Evolutionary conservation across 1,284 basidiomycete species (phyloP), one percentile per base, ranked within the genome.

Genomic region (Naganishia liquefaciens): DNA sequence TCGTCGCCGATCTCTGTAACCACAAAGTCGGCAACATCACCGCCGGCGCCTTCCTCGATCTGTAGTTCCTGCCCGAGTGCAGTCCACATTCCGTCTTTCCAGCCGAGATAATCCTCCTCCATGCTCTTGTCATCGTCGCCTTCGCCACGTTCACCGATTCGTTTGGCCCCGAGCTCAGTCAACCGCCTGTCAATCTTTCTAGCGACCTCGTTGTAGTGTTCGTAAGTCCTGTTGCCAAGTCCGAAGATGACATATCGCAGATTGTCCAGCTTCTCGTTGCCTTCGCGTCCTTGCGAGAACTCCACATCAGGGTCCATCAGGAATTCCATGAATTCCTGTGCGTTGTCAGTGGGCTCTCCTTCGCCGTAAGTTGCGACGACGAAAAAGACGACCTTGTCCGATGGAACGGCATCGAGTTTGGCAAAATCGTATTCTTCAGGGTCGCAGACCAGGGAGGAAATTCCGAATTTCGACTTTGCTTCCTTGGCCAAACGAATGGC

Each of bases 71-170:
- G 79, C 30, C 92, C 85, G 67, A 99, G 91, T 5, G 87, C 86
- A 51, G 89, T 88, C 88, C 93, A 97, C 93, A 97, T 94, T 72
- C 83, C 85, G 76, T 99, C 95, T 80, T 99, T 99, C 95, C 95
- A 99, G 70, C 91, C 93, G n/a, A 99, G 85, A 77, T 98, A 99
- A 80, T 99, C 95, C 81, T 99, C 96, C 79, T 99, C 95, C 91
- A 99, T 95, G 75, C 90, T 93, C 83, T 96, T 96, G 80, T 99
- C 95, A 76, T 99, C 95, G 75, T 99, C 95, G 71, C 95, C 95
- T 80, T 98, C 93, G 21, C 95, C 96, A 47, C 88, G 85, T 76
- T 90, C 88, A 58, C 94, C 94, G 60, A 99, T 90, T 67, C 93
- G 87, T 66, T 84, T 80, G 33, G 87, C 96, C 39, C 93, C 94